Percentiles rank a stretch among this genome's conserved stretches.
phyloP scores from a whole-genome alignment of 1,284 basidiomycete species.

The Trichosporon ovoides region DNA sequence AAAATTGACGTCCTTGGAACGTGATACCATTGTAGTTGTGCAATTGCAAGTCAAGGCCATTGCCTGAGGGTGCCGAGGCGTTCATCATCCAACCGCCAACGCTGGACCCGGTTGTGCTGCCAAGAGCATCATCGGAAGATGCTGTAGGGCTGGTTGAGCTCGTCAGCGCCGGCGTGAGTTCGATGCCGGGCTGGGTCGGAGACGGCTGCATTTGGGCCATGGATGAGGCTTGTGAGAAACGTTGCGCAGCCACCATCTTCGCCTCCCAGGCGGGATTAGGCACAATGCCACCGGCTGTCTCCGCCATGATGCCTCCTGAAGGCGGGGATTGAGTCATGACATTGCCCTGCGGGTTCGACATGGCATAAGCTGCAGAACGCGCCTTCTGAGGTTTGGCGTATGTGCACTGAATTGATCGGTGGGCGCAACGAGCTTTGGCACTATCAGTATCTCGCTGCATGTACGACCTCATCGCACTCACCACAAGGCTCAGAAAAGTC shows the following conservation, averaged over 20 bases:
- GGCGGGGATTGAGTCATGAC: not conserved
- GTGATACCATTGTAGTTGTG: not conserved
- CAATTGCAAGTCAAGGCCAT: constrained; percentile 14
- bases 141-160: constrained; percentile 33
- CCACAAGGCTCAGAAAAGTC: constrained; percentile 74
- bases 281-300: not conserved
- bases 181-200: constrained; percentile 9
- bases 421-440: constrained; percentile 65
- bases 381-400: constrained; percentile 64
- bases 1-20: not conserved
- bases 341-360: constrained; percentile 13
- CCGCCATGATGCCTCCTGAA: not conserved
- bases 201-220: constrained; percentile 9
- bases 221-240: not conserved
- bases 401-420: constrained; percentile 69
- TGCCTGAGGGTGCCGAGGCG: not conserved
- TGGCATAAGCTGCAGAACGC: constrained; percentile 21
- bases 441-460: constrained; percentile 12
- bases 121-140: constrained; percentile 9
- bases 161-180: constrained; percentile 36
- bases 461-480: constrained; percentile 32
- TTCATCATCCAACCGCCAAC: constrained; percentile 6
- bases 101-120: not conserved
- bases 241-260: not conserved
- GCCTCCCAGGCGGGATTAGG: not conserved